Conservation (phyloP, 495 filamentous ascomycete genomes). For the Daldinia decipiens region DNA sequence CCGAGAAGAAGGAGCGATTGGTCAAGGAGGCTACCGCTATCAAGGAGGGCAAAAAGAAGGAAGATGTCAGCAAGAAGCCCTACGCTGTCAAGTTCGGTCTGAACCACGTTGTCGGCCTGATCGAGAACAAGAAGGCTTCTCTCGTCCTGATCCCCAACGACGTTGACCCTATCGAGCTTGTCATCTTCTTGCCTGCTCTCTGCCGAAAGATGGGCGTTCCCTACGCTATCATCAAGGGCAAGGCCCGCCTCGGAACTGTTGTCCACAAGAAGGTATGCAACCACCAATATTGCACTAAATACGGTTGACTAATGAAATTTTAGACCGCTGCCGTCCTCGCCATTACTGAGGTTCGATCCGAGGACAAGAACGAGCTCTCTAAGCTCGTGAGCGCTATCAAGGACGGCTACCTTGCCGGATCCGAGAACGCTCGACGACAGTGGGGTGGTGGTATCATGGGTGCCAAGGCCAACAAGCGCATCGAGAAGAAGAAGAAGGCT, state of each 20-base stretch:
- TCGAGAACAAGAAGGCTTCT: conserved; percentile 99
- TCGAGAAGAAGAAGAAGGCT: conserved; percentile 97
- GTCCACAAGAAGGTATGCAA: conserved; percentile 94
- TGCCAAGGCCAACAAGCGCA: conserved; percentile 90
- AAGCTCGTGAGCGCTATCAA: conserved; percentile 97
- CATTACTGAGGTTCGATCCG: conserved; percentile 92
- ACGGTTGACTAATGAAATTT: conserved; percentile 40
- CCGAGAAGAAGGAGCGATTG: conserved; percentile 99
- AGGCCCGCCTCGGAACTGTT: conserved; percentile 97
- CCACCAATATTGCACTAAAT: not conserved
- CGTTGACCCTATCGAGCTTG: conserved; percentile 99
- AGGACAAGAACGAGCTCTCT: conserved; percentile 97
- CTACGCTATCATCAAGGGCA: conserved; percentile 99
- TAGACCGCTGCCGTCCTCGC: conserved; percentile 96
- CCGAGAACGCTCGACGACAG: conserved; percentile 89
- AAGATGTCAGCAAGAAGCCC: conserved; percentile 99
- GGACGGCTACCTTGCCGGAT: conserved; percentile 97
- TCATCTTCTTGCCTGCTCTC: conserved; percentile 98
- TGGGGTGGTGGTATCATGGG: conserved; percentile 99
- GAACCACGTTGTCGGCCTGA: conserved; percentile 99
- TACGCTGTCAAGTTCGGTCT: conserved; percentile 99
- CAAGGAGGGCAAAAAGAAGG: conserved; percentile 99
- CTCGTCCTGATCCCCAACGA: conserved; percentile 99
- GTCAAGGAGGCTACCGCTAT: conserved; percentile 97
- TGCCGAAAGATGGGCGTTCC: conserved; percentile 99